Evolutionary conservation across 257 asterid genomes (phyloP).

Genomic region (Leonotis leonurus): DNA sequence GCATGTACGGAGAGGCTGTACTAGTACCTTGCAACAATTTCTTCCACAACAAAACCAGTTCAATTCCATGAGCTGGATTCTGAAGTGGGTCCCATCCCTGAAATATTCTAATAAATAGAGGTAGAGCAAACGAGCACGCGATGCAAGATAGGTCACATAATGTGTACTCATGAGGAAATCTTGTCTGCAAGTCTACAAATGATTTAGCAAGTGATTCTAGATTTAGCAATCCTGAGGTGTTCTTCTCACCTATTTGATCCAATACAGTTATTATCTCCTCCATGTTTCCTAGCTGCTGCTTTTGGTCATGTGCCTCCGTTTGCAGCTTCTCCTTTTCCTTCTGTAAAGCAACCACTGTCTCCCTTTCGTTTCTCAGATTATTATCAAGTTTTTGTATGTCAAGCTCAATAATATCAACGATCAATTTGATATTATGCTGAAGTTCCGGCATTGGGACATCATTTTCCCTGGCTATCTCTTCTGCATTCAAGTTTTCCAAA

Average conservation of each 20-base stretch:
- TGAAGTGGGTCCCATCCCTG: conserved; percentile 97
- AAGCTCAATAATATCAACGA: conserved; percentile 65
- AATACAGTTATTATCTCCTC: conserved; percentile 42
- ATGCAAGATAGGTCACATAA: conserved; percentile 70
- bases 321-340: conserved; percentile 74
- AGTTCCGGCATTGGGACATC: conserved; percentile 91
- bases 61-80: conserved; percentile 73
- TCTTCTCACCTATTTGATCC: conserved; percentile 51
- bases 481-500: conserved; percentile 80
- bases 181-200: conserved; percentile 52
- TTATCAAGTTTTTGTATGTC: conserved; percentile 74
- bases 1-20: conserved; percentile 59
- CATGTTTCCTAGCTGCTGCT: conserved; percentile 65
- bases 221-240: conserved; percentile 52
- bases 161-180: conserved; percentile 55
- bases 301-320: conserved; percentile 47
- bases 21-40: conserved; percentile 54
- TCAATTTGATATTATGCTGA: conserved; percentile 72
- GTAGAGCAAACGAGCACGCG: conserved; percentile 81
- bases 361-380: conserved; percentile 85
- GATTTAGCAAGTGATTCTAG: conserved; percentile 64
- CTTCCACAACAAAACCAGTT: conserved; percentile 63
- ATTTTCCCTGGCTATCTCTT: conserved; percentile 64
- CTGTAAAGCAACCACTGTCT: conserved; percentile 72
- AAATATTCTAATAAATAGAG: conserved; percentile 68